phyloP scores from a whole-genome alignment of 139 green algal species.

The Tetraselmis chui region DNA sequence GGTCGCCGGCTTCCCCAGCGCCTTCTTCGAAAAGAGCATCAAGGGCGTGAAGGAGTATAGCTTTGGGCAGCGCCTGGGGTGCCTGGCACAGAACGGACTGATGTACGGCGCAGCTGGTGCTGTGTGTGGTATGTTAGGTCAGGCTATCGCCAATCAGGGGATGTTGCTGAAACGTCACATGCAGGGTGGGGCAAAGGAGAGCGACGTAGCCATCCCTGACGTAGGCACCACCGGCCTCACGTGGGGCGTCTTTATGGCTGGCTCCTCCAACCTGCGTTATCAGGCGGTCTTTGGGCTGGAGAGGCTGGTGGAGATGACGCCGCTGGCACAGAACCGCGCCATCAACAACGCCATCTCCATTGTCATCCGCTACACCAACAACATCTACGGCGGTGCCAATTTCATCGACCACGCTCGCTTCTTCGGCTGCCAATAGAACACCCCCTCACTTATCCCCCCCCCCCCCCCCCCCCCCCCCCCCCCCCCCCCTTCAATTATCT shows the following conservation, averaged over 20 bases:
- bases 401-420: background rate
- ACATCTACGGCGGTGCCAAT: background rate
- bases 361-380: background rate
- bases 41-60: slow-evolving; percentile 48
- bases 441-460: background rate
- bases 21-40: slow-evolving; percentile 64
- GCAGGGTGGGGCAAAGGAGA: slow-evolving; percentile 45
- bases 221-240: slow-evolving; percentile 72
- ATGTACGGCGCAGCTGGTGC: slow-evolving; percentile 88
- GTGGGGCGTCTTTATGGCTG: slow-evolving; percentile 94
- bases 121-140: slow-evolving; percentile 79
- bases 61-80: slow-evolving; percentile 40
- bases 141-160: slow-evolving; percentile 80
- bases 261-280: slow-evolving; percentile 90
- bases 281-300: slow-evolving; percentile 87
- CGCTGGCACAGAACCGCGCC: background rate
- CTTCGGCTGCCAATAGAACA: background rate
- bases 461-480: too few relatives aligned
- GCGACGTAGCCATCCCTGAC: slow-evolving; percentile 69
- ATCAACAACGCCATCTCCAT: background rate
- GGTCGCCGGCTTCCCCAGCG: slow-evolving; percentile 49
- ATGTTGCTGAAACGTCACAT: slow-evolving; percentile 73
- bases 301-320: slow-evolving; percentile 70
- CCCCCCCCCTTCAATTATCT: too few relatives aligned
- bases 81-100: slow-evolving; percentile 68